Evolutionary conservation across 495 filamentous ascomycete genomes (phyloP).

Genomic region (Cercophora samala): DNA sequence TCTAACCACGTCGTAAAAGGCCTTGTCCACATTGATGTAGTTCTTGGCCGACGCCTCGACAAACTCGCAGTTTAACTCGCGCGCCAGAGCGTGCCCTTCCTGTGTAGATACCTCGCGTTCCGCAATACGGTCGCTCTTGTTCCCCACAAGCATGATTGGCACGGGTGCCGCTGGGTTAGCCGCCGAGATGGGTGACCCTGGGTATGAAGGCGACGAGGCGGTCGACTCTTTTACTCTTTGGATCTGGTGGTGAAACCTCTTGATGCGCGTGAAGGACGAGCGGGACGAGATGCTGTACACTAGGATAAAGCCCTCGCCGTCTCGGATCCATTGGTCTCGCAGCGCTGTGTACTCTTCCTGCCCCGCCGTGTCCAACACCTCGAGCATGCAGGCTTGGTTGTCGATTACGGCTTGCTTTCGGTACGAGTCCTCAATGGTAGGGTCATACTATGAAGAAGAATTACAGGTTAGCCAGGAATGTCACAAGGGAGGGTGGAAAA

Average conservation of each 20-base stretch:
- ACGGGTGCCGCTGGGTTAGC: constrained; percentile 59
- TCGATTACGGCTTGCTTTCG: constrained; percentile 98
- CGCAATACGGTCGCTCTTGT: constrained; percentile 94
- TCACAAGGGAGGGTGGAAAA: constrained; percentile 10
- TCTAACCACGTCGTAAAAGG: constrained; percentile 96
- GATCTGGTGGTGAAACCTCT: constrained; percentile 93
- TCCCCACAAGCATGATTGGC: constrained; percentile 96
- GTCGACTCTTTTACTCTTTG: constrained; percentile 95
- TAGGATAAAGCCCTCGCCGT: constrained; percentile 94
- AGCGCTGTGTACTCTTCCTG: constrained; percentile 98
- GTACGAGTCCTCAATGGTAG: constrained; percentile 96
- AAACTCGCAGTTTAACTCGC: constrained; percentile 92
- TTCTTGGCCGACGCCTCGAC: constrained; percentile 99
- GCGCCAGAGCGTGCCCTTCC: constrained; percentile 87
- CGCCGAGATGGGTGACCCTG: constrained; percentile 56
- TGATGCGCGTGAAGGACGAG: constrained; percentile 90
- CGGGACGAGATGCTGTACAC: constrained; percentile 98
- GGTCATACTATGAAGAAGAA: constrained; percentile 63
- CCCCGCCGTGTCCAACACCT: constrained; percentile 97
- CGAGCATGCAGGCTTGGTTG: constrained; percentile 93
- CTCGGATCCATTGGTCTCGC: constrained; percentile 96
- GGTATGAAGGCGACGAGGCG: constrained; percentile 70
- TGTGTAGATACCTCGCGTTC: constrained; percentile 96
- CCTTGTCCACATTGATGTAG: constrained; percentile 98
- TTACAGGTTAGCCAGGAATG: constrained; percentile 26